These are phyloP conservation scores for Dactylellina sp. DNA, from an alignment of 2,329 filamentous ascomycete genomes.

Conservation along the genomic window DNA sequence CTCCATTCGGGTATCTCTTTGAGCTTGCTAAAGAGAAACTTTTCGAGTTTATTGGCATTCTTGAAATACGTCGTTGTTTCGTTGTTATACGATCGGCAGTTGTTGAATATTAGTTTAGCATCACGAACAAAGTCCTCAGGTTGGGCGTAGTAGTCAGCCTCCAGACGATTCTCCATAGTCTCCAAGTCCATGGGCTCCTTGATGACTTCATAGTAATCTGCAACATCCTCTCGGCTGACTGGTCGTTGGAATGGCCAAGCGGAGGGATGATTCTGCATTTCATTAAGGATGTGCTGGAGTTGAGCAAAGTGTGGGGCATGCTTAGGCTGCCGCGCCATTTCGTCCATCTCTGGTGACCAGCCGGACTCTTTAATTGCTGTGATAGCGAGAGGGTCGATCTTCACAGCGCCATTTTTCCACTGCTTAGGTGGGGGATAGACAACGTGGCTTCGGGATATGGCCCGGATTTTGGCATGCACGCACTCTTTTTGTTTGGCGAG, in stretches of 20 bases:
- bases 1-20: constrained; percentile 61
- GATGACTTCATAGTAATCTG: constrained; percentile 99
- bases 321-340: constrained; percentile 90
- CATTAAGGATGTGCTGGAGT: constrained; percentile 89
- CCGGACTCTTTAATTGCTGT: constrained; percentile 80
- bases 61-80: constrained; percentile 96
- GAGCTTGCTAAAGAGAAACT: constrained; percentile 63
- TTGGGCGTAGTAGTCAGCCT: constrained; percentile 88
- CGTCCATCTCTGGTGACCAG: constrained; percentile 98
- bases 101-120: constrained; percentile 88
- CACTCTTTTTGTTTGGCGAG: constrained; percentile 96
- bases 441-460: constrained; percentile 87
- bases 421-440: constrained; percentile 85
- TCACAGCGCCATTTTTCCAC: constrained; percentile 79
- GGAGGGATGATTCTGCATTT: constrained; percentile 91
- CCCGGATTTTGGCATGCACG: constrained; percentile 92
- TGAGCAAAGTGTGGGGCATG: constrained; percentile 97
- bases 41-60: constrained; percentile 86
- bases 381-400: constrained; percentile 87
- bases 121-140: constrained; percentile 94
- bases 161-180: constrained; percentile 95
- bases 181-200: constrained; percentile 85
- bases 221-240: constrained; percentile 93
- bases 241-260: constrained; percentile 96
- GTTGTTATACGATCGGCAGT: constrained; percentile 96